A percentile compares a stretch with the other conserved stretches of the same genome.
phyloP scores from a whole-genome alignment of 2,329 filamentous ascomycete genomes.

The Graphilbum fragrans region DNA sequence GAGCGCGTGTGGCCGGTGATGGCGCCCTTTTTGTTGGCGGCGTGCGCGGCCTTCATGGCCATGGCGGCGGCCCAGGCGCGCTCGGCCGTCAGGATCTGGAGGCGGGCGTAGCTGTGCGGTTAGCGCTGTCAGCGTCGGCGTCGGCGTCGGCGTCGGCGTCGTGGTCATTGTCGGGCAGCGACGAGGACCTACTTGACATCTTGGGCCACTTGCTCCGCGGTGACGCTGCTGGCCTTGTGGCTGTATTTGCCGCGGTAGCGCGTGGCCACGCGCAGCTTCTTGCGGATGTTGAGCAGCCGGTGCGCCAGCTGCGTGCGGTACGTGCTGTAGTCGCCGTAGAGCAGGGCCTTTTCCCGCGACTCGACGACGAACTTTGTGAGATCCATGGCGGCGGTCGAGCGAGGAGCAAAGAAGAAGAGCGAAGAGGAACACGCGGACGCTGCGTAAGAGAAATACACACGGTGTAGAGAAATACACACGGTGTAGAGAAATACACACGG shows the following conservation, averaged over 20 bases:
- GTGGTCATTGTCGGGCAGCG: too few species aligned
- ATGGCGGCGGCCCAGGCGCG: constrained; percentile 92
- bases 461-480: too few species aligned
- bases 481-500: too few species aligned
- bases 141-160: too few species aligned
- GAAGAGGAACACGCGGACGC: too few species aligned
- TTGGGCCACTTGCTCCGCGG: constrained; percentile 59
- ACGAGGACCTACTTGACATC: constrained; percentile 56
- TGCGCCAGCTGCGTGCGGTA: constrained; percentile 73
- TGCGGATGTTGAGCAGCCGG: constrained; percentile 70
- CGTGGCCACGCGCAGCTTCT: constrained; percentile 73
- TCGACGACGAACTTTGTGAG: constrained; percentile 76
- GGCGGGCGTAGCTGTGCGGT: constrained; percentile 51
- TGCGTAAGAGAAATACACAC: too few species aligned
- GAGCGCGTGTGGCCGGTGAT: constrained; percentile 69
- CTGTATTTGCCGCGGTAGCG: constrained; percentile 75
- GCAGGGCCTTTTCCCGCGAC: constrained; percentile 69
- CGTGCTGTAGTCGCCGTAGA: constrained; percentile 77
- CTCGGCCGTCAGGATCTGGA: constrained; percentile 79
- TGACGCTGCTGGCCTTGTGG: constrained; percentile 54
- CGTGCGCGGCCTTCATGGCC: constrained; percentile 78
- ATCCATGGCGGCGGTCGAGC: constrained; percentile 60
- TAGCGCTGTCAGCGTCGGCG: too few species aligned
- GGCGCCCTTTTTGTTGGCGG: constrained; percentile 59
- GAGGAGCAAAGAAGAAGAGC: neutral